Conservation (phyloP, 2,329 filamentous ascomycete genomes). For the Alternaria sp. region DNA sequence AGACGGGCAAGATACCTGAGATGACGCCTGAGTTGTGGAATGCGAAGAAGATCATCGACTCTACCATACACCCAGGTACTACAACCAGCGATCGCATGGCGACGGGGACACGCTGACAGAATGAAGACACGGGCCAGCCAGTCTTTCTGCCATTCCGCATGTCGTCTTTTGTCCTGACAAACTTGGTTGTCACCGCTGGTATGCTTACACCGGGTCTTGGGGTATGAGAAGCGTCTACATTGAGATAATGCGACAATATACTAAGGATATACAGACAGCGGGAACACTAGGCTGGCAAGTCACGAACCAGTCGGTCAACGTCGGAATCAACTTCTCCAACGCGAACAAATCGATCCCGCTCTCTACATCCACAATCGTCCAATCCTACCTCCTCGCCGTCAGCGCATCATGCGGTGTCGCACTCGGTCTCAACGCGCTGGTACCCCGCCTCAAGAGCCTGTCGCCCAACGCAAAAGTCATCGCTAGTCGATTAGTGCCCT, state of each 20-base stretch:
- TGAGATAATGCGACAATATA: constrained; percentile 1
- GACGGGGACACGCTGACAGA: constrained; percentile 15
- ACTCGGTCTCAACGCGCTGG: constrained; percentile 86
- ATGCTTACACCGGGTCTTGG: constrained; percentile 92
- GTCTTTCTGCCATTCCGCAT: constrained; percentile 96
- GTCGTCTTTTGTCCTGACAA: constrained; percentile 93
- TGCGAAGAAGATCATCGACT: constrained; percentile 97
- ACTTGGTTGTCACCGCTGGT: constrained; percentile 91
- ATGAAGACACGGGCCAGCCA: constrained; percentile 83
- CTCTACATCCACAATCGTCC: constrained; percentile 76
- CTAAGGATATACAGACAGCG: constrained; percentile 64
- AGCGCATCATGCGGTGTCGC: constrained; percentile 93
- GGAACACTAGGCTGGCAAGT: constrained; percentile 95
- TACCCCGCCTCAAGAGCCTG: constrained; percentile 80
- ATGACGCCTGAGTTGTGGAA: constrained; percentile 94
- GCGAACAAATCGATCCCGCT: constrained; percentile 96
- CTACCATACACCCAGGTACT: constrained; percentile 90
- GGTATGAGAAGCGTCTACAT: constrained; percentile 53
- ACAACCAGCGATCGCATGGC: constrained; percentile 22
- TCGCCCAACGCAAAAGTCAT: constrained; percentile 77
- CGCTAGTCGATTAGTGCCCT: constrained; percentile 87
- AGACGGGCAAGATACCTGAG: constrained; percentile 75
- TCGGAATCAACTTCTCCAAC: constrained; percentile 96
- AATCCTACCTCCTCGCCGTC: constrained; percentile 92
- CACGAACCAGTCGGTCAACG: constrained; percentile 95